phyloP scores from a whole-genome alignment of 768 basidiomycete species.

The Amanita jacksonii region DNA sequence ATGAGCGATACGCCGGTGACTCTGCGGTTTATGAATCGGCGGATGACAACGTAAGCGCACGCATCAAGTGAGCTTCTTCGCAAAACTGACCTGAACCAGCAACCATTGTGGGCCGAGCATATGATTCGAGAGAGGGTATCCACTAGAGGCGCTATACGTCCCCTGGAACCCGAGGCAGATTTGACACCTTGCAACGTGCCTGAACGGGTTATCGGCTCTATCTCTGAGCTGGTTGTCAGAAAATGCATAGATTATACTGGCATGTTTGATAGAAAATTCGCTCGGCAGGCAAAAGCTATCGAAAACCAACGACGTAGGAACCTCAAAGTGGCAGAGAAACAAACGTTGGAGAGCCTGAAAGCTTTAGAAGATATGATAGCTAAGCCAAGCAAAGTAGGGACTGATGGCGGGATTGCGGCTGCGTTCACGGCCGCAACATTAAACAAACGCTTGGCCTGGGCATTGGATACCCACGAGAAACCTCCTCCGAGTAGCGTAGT shows the following conservation, averaged over 20 bases:
- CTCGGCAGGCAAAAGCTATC: constrained; percentile 41
- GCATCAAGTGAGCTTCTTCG: too few relatives aligned
- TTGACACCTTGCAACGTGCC: constrained; percentile 60
- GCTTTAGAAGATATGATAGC: constrained; percentile 33
- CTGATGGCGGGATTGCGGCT: constrained; percentile 11
- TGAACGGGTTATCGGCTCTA: constrained; percentile 53
- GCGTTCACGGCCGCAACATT: neutral
- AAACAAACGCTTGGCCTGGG: constrained; percentile 69
- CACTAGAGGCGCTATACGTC: constrained; percentile 70
- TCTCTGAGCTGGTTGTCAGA: constrained; percentile 66
- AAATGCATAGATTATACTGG: constrained; percentile 63
- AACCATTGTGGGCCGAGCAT: constrained; percentile 30
- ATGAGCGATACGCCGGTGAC: constrained; percentile 48
- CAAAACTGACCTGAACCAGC: constrained; percentile 9
- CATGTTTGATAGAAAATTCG: constrained; percentile 61
- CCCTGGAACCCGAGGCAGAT: constrained; percentile 64
- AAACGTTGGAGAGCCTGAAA: constrained; percentile 45
- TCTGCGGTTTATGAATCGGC: constrained; percentile 41
- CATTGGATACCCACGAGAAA: constrained; percentile 63
- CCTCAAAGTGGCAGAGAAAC: constrained; percentile 52
- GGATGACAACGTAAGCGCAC: constrained; percentile 24
- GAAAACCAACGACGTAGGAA: constrained; percentile 61
- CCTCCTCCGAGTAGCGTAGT: constrained; percentile 92
- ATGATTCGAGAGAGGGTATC: constrained; percentile 93
- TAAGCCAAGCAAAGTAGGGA: constrained; percentile 16